Base-by-base conservation (phyloP, 2,329 filamentous ascomycete genomes). In the Rutstroemia sydowiana region DNA sequence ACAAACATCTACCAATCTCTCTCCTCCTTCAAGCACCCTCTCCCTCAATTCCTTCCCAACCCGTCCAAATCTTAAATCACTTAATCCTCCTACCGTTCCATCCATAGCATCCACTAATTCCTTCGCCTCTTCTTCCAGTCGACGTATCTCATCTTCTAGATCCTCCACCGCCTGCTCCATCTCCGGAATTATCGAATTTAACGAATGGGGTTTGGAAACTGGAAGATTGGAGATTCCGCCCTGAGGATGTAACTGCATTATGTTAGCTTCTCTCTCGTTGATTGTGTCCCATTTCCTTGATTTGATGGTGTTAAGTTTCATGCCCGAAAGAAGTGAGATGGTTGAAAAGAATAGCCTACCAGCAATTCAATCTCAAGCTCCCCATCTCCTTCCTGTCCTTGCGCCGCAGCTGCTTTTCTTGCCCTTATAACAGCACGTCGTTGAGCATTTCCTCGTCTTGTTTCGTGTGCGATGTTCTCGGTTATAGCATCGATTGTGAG, bases 51-150 rank as follows among this genome's bases (percentile, higher is more conserved):
- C 77, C 75, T 87, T 85, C 32, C 79, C 75, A 53, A 93, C 77
- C 51, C 82, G 83, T 34, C 90, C 89, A 63, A 93, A 92, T 42
- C 87, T 82, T 51, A 95, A 74, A 68, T 95, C 88, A 67, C 88
- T 95, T 65, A 95, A 71, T 44, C 79, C 81, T 30, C 85, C 85
- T 14, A 93, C 77, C 0, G 77, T 84, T 51, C 81, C 75, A 57
- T 76, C 76, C 47, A 93, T 76, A 10, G 80, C 77, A 3, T 76
- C 72, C 5, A 86, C 68, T 3, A 89, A 70, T 1, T 67, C 66
- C 0, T 75, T 73, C 48, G 85, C 81, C 59, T 92, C 84, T 31
- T 77, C 71, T 59, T 88, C 79, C 4, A 91, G 72, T 36, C 71
- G 73, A 53, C 75, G 71, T 51, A 92, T 80, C 63, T 93, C 85